Conservation (phyloP, 1,284 basidiomycete species). For the Ustilago tritici region DNA sequence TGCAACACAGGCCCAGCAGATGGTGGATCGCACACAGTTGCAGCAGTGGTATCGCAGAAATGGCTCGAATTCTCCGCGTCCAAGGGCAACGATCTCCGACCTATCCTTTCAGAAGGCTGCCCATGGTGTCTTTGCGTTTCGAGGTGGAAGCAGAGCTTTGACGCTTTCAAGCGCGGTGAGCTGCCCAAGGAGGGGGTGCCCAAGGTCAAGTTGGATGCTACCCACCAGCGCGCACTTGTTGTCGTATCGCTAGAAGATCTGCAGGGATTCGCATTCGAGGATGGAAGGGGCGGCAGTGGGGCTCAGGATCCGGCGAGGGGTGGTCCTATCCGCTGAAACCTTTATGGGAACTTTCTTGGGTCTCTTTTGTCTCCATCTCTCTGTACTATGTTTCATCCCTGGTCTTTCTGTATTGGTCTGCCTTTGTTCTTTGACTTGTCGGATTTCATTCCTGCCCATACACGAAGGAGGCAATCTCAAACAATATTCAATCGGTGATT, state of each 20-base stretch:
- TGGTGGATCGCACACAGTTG: conserved; percentile 55
- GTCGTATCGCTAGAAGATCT: conserved; percentile 50
- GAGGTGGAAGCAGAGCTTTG: conserved; percentile 77
- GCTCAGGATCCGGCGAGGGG: conserved; percentile 35
- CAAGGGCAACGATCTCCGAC: conserved; percentile 58
- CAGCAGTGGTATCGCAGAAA: conserved; percentile 52
- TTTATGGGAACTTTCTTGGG: neutral
- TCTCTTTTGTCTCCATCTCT: conserved; percentile 3
- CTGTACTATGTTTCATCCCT: neutral
- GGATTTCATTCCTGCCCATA: neutral
- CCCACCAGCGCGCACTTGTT: conserved; percentile 48
- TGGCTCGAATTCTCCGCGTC: conserved; percentile 55
- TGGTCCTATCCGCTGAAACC: conserved; percentile 38
- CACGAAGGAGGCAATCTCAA: neutral
- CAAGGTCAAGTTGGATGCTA: conserved; percentile 52
- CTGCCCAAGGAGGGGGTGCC: conserved; percentile 72
- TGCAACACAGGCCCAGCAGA: conserved; percentile 58
- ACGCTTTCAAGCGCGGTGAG: conserved; percentile 83
- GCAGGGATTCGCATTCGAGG: conserved; percentile 34
- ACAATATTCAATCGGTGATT: neutral
- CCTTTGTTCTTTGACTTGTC: neutral
- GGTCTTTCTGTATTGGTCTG: neutral
- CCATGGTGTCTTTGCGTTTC: conserved; percentile 60
- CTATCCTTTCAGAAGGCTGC: conserved; percentile 54
- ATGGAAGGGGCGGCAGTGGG: neutral